A percentile compares a stretch with the other conserved stretches of the same genome.
phyloP scores from a whole-genome alignment of 352 stramenopile species.

The Phytophthora vignae region DNA sequence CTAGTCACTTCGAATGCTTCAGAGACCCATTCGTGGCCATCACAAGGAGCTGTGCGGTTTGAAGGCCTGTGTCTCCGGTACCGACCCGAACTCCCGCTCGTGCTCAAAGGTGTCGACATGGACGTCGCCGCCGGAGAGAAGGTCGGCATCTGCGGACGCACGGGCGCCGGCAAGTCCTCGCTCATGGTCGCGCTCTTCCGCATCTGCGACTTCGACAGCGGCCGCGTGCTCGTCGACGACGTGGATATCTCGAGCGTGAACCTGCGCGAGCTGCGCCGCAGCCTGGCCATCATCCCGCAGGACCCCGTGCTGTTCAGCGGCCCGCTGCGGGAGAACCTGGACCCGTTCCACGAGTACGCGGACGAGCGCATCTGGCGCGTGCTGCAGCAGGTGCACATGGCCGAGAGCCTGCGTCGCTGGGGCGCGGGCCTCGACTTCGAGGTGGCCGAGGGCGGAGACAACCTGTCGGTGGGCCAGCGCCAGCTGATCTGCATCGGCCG shows the following conservation, averaged over 20 bases:
- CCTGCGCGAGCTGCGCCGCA: constrained; percentile 41
- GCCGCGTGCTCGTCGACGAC: constrained; percentile 88
- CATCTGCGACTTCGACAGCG: constrained; percentile 59
- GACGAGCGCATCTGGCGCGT: constrained; percentile 77
- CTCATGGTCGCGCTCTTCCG: constrained; percentile 54
- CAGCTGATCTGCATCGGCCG: constrained; percentile 96
- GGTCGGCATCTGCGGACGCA: constrained; percentile 71
- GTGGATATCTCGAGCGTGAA: constrained; percentile 66
- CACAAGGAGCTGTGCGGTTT: constrained; percentile 33
- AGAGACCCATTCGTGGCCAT: constrained; percentile 30
- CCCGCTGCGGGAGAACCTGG: constrained; percentile 91
- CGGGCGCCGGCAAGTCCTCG: constrained; percentile 52
- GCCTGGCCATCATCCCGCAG: constrained; percentile 62
- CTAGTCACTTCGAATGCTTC: neutral
- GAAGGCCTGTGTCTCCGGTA: constrained; percentile 42
- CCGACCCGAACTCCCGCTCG: constrained; percentile 48
- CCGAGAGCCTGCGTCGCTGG: constrained; percentile 57
- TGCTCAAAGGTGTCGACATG: constrained; percentile 46
- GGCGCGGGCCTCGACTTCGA: constrained; percentile 79
- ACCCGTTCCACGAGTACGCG: constrained; percentile 87
- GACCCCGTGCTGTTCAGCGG: constrained; percentile 94
- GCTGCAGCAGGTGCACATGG: constrained; percentile 73
- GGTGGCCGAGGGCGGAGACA: constrained; percentile 92
- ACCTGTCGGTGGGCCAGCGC: constrained; percentile 84
- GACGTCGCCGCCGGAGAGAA: constrained; percentile 51